phyloP scores from a whole-genome alignment of 75 land plant genomes.

The Cryptomeria japonica region DNA sequence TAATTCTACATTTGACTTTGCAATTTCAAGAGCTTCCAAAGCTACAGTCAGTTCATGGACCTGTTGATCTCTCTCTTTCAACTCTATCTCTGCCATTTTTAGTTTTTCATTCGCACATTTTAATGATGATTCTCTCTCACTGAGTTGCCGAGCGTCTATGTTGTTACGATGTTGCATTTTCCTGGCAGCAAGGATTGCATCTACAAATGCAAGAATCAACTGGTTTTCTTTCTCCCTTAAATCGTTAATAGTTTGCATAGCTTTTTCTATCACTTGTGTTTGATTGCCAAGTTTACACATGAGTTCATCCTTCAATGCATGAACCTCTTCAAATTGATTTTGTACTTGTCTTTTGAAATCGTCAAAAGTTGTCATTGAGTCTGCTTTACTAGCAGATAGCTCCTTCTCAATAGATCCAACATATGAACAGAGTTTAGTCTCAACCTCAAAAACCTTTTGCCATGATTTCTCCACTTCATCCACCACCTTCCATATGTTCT shows the following conservation, averaged over 20 bases:
- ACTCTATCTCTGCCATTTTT: not conserved
- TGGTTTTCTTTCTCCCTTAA: not conserved
- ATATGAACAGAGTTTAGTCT: constrained; percentile 12
- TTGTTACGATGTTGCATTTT: constrained; percentile 10
- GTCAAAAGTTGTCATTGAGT: not conserved
- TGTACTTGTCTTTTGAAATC: constrained; percentile 4
- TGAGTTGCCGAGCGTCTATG: not conserved
- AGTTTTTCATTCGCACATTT: constrained; percentile 5
- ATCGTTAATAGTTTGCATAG: not conserved
- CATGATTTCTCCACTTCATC: constrained; percentile 13
- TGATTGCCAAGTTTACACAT: not conserved
- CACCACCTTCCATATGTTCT: constrained; percentile 11
- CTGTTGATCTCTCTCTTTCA: constrained; percentile 14
- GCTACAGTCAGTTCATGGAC: constrained; percentile 5
- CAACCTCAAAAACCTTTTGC: constrained; percentile 12
- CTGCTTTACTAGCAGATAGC: constrained; percentile 8
- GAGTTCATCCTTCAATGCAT: constrained; percentile 2
- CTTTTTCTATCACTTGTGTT: constrained; percentile 1
- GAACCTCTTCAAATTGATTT: constrained; percentile 11
- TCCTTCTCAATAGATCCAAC: constrained; percentile 15
- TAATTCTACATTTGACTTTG: not conserved
- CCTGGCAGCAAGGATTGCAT: not conserved
- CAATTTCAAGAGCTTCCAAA: constrained; percentile 5
- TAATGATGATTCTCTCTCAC: constrained; percentile 11
- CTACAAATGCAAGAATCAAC: constrained; percentile 10